Conservation (phyloP, 192 early-diverging fungal species). For the Backusella circina region DNA sequence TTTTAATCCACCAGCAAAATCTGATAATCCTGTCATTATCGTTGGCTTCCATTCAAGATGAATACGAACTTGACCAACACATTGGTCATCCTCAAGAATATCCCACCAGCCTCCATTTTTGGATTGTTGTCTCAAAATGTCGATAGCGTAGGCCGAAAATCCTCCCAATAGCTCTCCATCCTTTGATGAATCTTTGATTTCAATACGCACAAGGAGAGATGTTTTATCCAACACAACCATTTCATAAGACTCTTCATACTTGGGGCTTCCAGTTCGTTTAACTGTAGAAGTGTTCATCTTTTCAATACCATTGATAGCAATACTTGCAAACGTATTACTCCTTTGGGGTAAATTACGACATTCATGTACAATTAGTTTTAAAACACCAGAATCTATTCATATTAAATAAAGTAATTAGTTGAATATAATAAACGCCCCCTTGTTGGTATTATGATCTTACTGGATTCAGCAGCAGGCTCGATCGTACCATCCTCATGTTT, state of each 20-base stretch:
- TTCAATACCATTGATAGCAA: conserved; percentile 42
- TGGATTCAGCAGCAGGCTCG: conserved; percentile 47
- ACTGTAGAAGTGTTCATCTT: conserved; percentile 51
- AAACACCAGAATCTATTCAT: conserved; percentile 51
- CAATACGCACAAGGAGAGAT: conserved; percentile 49
- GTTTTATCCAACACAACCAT: conserved; percentile 70
- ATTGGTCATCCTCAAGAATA: conserved; percentile 3
- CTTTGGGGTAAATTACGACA: conserved; percentile 45
- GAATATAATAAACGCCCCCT: not conserved
- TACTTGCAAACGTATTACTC: conserved; percentile 43
- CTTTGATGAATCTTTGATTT: conserved; percentile 47
- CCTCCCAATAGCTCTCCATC: conserved; percentile 33
- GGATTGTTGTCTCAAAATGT: conserved; percentile 25
- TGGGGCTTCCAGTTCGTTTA: conserved; percentile 66
- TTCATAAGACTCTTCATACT: conserved; percentile 64
- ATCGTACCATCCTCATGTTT: conserved; percentile 39
- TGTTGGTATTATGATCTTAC: conserved; percentile 14
- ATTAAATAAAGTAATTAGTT: not conserved
- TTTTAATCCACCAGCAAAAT: not conserved
- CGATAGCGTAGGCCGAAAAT: conserved; percentile 27
- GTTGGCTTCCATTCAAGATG: conserved; percentile 65
- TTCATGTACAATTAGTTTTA: conserved; percentile 53
- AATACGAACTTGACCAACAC: conserved; percentile 25
- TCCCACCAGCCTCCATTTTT: conserved; percentile 31
- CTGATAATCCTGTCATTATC: conserved; percentile 48